Evolutionary conservation across 108 stramenopile genomes (phyloP).

Genomic region (Cafeteria roenbergensis): DNA sequence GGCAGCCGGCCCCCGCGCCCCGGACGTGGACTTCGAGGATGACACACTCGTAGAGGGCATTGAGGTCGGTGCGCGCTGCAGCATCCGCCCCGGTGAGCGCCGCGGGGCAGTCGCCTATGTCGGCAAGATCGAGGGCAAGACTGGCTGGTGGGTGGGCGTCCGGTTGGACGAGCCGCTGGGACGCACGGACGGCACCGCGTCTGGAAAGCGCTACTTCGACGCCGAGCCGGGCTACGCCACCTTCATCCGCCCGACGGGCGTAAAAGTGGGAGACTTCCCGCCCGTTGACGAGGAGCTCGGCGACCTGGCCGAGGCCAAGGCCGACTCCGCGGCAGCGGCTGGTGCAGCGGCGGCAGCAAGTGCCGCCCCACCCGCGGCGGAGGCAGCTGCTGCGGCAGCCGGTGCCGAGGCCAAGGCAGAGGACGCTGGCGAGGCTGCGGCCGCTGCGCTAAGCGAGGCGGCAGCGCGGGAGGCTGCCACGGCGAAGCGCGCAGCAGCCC

Average conservation of each 20-base stretch:
- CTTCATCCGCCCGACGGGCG: conserved; percentile 35
- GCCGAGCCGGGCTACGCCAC: conserved; percentile 23
- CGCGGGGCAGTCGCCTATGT: conserved; percentile 64
- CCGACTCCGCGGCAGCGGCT: too few species aligned
- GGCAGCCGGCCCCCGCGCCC: conserved; percentile 8
- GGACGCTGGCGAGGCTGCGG: too few species aligned
- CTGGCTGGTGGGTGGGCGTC: conserved; percentile 77
- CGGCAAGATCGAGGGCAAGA: conserved; percentile 57
- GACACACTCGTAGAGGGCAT: conserved; percentile 40
- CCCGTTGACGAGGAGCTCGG: conserved; percentile 7
- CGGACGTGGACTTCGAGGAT: conserved; percentile 19
- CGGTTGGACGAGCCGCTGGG: conserved; percentile 79
- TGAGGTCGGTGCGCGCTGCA: conserved; percentile 62
- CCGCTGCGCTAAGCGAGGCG: too few species aligned
- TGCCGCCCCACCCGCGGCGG: too few species aligned
- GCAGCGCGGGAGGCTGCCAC: too few species aligned
- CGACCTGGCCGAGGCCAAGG: too few species aligned
- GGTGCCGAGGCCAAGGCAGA: too few species aligned
- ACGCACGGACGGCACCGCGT: conserved; percentile 56
- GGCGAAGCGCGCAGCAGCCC: too few species aligned
- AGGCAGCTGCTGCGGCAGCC: too few species aligned
- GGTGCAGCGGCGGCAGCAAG: too few species aligned
- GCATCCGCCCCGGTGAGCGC: conserved; percentile 71
- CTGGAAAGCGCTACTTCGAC: conserved; percentile 26
- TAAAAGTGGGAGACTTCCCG: conserved; percentile 34